phyloP scores from a whole-genome alignment of 2,329 filamentous ascomycete genomes.

The Hyphodiscus sp. region DNA sequence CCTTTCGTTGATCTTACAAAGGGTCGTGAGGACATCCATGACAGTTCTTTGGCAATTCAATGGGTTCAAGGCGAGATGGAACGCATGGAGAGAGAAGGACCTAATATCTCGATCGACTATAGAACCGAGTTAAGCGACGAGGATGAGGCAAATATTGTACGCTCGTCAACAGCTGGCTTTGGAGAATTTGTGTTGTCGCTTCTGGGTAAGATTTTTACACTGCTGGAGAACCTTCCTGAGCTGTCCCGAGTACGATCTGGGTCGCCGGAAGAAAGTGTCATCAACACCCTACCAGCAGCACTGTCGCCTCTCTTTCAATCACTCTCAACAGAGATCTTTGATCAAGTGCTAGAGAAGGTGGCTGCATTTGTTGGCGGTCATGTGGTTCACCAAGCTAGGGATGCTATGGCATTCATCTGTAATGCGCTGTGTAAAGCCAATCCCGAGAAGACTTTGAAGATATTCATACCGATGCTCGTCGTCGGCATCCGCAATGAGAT shows the following conservation, averaged over 20 bases:
- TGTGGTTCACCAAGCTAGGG: slow-evolving; percentile 92
- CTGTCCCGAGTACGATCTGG: slow-evolving; percentile 80
- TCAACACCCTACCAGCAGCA: slow-evolving; percentile 88
- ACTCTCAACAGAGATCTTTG: slow-evolving; percentile 87
- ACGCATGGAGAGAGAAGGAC: slow-evolving; percentile 82
- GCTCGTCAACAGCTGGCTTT: slow-evolving; percentile 90
- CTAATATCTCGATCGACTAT: slow-evolving; percentile 81
- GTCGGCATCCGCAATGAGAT: slow-evolving; percentile 94
- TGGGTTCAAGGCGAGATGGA: slow-evolving; percentile 96
- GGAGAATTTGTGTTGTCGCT: slow-evolving; percentile 88
- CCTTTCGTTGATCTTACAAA: slow-evolving; percentile 79
- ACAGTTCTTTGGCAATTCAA: slow-evolving; percentile 72
- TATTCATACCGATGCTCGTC: slow-evolving; percentile 84
- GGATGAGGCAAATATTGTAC: slow-evolving; percentile 79
- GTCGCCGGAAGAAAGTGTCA: slow-evolving; percentile 92
- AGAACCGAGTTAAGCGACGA: slow-evolving; percentile 72
- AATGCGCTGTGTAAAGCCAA: slow-evolving; percentile 95
- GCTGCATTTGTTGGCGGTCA: slow-evolving; percentile 87
- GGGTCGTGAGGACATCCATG: slow-evolving; percentile 60
- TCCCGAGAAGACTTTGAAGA: slow-evolving; percentile 84
- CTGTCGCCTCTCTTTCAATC: slow-evolving; percentile 86
- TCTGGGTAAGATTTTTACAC: slow-evolving; percentile 87
- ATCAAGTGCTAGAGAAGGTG: slow-evolving; percentile 86
- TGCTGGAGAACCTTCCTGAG: slow-evolving; percentile 92
- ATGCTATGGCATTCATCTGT: slow-evolving; percentile 98